Conservation (phyloP, 2,329 filamentous ascomycete genomes). For the Periconia macrospinosa region DNA sequence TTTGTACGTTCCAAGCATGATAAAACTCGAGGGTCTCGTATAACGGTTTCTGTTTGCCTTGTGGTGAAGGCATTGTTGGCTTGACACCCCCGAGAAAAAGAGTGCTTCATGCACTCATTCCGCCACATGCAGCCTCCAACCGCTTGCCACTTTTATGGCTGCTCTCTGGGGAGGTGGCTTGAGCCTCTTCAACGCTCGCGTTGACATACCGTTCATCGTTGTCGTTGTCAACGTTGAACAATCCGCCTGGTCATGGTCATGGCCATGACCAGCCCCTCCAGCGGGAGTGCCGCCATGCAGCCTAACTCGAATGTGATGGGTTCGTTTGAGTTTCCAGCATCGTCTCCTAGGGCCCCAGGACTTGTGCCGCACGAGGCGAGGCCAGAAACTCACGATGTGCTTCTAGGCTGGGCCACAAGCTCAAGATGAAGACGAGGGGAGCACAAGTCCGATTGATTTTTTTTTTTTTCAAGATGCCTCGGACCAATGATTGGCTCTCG, state of each 20-base stretch:
- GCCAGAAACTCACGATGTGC: conserved; percentile 31
- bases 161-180: conserved; percentile 15
- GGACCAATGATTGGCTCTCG: conserved; percentile 30
- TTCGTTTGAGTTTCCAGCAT: conserved; percentile 30
- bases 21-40: conserved; percentile 18
- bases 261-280: conserved; percentile 28
- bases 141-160: conserved; percentile 18
- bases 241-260: conserved; percentile 24
- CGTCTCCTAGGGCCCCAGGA: conserved; percentile 32
- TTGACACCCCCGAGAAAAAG: conserved; percentile 27
- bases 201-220: conserved; percentile 15
- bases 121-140: conserved; percentile 27
- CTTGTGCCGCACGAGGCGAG: conserved; percentile 26
- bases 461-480: conserved; percentile 26
- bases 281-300: conserved; percentile 19
- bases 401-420: conserved; percentile 31
- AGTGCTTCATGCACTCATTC: conserved; percentile 21
- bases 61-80: conserved; percentile 16
- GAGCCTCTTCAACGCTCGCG: conserved; percentile 13
- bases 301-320: conserved; percentile 23
- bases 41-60: conserved; percentile 7
- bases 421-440: conserved; percentile 32
- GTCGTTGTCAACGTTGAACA: conserved; percentile 14
- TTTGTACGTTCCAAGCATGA: conserved; percentile 24
- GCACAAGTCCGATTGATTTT: conserved; percentile 33